phyloP scores from a whole-genome alignment of 139 green algal genomes.

The Marvania coccoides region DNA sequence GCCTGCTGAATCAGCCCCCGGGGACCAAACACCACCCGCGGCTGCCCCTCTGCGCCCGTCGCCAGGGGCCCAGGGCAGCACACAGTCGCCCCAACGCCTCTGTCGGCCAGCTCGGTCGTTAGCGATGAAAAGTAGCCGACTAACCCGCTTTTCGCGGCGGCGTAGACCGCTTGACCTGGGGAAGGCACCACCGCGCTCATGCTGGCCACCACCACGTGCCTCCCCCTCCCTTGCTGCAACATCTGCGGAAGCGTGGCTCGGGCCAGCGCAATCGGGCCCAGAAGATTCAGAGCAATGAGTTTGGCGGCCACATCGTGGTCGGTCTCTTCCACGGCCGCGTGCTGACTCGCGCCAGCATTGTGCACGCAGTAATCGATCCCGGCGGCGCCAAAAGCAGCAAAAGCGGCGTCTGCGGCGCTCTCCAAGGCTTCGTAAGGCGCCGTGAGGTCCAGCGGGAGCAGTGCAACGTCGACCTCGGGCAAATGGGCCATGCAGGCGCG shows the following conservation, averaged over 20 bases:
- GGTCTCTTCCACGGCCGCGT: slow-evolving; percentile 55
- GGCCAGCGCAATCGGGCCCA: slow-evolving; percentile 63
- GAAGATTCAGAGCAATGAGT: slow-evolving; percentile 66
- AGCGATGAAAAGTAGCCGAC: slow-evolving; percentile 69
- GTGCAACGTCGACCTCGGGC: slow-evolving; percentile 18
- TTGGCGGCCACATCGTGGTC: slow-evolving; percentile 38
- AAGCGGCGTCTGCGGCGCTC: slow-evolving; percentile 6
- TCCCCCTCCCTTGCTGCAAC: slow-evolving; percentile 36
- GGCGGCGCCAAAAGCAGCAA: slow-evolving; percentile 40
- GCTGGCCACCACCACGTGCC: slow-evolving; percentile 60
- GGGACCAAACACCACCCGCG: slow-evolving; percentile 50
- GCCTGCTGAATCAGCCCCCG: slow-evolving; percentile 32
- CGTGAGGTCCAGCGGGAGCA: slow-evolving; percentile 71
- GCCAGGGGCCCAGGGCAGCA: slow-evolving; percentile 68
- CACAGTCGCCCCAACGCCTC: slow-evolving; percentile 59
- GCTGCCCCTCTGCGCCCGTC: slow-evolving; percentile 4
- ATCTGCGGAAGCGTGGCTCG: slow-evolving; percentile 58
- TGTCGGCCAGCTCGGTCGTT: slow-evolving; percentile 52
- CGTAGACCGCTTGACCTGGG: slow-evolving; percentile 61
- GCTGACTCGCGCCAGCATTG: slow-evolving; percentile 61
- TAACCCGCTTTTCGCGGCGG: slow-evolving; percentile 60
- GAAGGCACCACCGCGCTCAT: slow-evolving; percentile 71
- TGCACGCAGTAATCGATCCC: slow-evolving; percentile 67
- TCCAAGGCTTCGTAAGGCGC: slow-evolving; percentile 27
- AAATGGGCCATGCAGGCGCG: slow-evolving; percentile 13